phyloP scores from a whole-genome alignment of 2,329 filamentous ascomycete species.

The Phaeoacremonium minimum region DNA sequence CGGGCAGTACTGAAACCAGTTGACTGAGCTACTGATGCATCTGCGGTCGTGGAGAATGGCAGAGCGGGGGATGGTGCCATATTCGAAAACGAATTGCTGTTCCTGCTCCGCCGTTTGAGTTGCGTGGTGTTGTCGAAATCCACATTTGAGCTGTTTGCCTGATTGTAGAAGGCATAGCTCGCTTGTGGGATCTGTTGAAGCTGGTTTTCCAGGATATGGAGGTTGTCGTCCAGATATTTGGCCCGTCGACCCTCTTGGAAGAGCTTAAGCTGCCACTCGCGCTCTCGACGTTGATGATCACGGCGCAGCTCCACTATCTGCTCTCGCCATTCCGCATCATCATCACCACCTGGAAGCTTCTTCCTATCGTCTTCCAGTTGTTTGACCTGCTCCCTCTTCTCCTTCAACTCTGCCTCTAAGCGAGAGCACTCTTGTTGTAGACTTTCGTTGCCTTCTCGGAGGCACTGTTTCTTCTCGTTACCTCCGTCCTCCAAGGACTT shows the following conservation, averaged over 20 bases:
- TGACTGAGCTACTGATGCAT: slow-evolving; percentile 4
- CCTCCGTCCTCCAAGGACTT: slow-evolving; percentile 44
- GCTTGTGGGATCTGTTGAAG: slow-evolving; percentile 27
- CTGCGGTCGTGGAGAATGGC: slow-evolving; percentile 30
- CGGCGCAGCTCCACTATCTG: slow-evolving; percentile 46
- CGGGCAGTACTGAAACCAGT: slow-evolving; percentile 3
- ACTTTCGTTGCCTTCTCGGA: slow-evolving; percentile 51
- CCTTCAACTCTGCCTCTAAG: slow-evolving; percentile 69
- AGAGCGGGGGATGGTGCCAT: slow-evolving; percentile 34
- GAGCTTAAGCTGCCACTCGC: slow-evolving; percentile 46
- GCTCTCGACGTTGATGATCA: slow-evolving; percentile 51
- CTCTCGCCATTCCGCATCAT: slow-evolving; percentile 53
- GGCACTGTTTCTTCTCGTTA: slow-evolving; percentile 44
- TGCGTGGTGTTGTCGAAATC: slow-evolving; percentile 44
- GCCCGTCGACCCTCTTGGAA: slow-evolving; percentile 41
- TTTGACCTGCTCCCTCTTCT: slow-evolving; percentile 68
- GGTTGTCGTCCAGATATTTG: slow-evolving; percentile 41
- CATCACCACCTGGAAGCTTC: slow-evolving; percentile 56
- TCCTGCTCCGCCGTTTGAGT: slow-evolving; percentile 42
- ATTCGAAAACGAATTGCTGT: slow-evolving; percentile 41
- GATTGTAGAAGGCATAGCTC: slow-evolving; percentile 34
- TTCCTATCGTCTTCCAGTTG: slow-evolving; percentile 68
- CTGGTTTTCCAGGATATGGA: slow-evolving; percentile 42
- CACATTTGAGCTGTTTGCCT: slow-evolving; percentile 35
- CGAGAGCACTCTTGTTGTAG: slow-evolving; percentile 61